Evolutionary conservation across 2,329 filamentous ascomycete species (phyloP), one percentile per base, ranked within the genome.

Genomic region (Didymella pinodella): DNA sequence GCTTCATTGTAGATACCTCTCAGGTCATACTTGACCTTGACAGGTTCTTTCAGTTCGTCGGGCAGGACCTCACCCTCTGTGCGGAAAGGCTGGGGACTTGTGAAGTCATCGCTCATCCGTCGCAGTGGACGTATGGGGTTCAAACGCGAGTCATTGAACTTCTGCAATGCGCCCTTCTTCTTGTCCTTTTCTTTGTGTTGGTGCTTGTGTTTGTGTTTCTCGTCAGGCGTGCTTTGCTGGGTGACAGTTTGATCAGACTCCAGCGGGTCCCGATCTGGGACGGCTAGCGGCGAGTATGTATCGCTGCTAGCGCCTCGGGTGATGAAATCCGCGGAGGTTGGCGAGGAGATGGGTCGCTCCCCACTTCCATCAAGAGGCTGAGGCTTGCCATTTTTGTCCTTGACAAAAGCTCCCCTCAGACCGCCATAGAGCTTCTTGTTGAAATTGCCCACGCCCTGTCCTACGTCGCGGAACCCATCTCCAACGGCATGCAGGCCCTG

Each of bases 401-500:
- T 63, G 5, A 62, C 63, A 56, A 77, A 73, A 8, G 73, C 75
- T 26, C 71, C 72, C 49, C 69, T 76, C 38, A 80, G 67, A 16
- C 77, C 77, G 26, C 78, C 78, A 41, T 76, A 75, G 34, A 79
- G 63, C 52, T 73, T 77, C 29, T 68, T 71, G 32, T 78, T 77
- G 47, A 80, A 69, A 16, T 70, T 75, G 26, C 75, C 73, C 14
- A 79, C 69, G n/a, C 68, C 67, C 43, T 82, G 78, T 4, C 82
- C 81, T 22, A 86, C 79, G 25, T 79, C 79, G n/a, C 79, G 81
- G 49, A 85, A 72, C 2, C 81, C 83, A 22, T 78, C 75, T n/a
- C 77, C 75, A 3, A 79, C 68, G 18, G 68, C 76, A 32, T 76
- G 77, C 7, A 80, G 64, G 7, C 77, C 76, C 47, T 82, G 78